Base-by-base conservation (phyloP, 192 early-diverging fungal genomes). In the Helicostylum pulchrum region DNA sequence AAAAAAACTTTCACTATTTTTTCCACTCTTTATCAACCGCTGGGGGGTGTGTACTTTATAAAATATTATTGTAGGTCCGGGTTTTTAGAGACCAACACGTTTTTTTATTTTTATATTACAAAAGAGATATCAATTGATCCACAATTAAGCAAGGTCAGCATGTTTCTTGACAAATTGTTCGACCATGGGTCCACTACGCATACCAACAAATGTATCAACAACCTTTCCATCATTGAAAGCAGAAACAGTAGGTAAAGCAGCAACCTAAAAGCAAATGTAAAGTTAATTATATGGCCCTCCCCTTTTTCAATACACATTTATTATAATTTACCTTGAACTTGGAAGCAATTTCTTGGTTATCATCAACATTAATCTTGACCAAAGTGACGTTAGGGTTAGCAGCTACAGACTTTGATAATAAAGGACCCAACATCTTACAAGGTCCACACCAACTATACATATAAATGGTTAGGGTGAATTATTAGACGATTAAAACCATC, bases 381-480 rank as follows among this genome's bases (percentile, higher is more conserved):
- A 95, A 69, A 8, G 85, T 83, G 0, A 88, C 83, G 43, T 83
- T 81, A n/a, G 80, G 83, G 46, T 88, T 77, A 17, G 76, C 77
- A 11, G 74, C 68, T 15, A 94, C 90, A 6, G 79, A 79, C 45
- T 85, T 82, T 7, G 81, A 70, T 20, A 95, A 72, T 20, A 88
- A 67, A 17, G 92, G 92, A 7, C 82, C 86, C 7, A 95, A 72
- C 70, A 90, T 74, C 44, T 83, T 85, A 77, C 93, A 95, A 14
- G 92, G 92, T 51, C 86, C 83, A 70, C 92, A 94, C 93, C 93
- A 95, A 36, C 87, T 85, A 50, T 32, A 2, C 4, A n/a, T 72
- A 17, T 2, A 49, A 54, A n/a, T 12, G 21, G 11, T 26, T 26
- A 26, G 26, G 26, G 26, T 26, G 2, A 26, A 26, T 2, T 26